These are phyloP conservation scores for Paramecium sexaurelia DNA, from an alignment of 73 alveolate genomes.

Conservation along the genomic window DNA sequence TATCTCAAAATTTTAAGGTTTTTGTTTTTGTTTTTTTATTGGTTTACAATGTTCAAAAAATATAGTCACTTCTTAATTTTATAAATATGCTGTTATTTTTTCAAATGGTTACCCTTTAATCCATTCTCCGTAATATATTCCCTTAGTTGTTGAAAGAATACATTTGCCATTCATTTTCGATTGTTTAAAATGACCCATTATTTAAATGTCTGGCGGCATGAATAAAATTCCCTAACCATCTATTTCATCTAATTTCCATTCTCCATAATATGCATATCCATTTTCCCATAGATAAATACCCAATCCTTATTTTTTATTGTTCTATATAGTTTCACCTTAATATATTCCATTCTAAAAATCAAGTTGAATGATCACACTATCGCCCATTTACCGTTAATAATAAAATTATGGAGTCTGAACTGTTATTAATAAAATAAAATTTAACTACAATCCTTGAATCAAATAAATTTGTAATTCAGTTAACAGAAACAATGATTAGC, in stretches of 20 bases:
- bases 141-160: background rate
- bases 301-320: background rate
- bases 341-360: constrained; percentile 15
- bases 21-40: background rate
- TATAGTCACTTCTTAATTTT: background rate
- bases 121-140: constrained; percentile 7
- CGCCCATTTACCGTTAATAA: constrained; percentile 31
- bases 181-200: background rate
- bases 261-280: constrained; percentile 45
- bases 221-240: constrained; percentile 40
- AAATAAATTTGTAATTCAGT: too few relatives aligned
- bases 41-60: background rate
- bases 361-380: background rate
- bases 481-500: too few relatives aligned
- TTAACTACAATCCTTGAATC: background rate
- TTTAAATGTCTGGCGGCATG: background rate
- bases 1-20: background rate
- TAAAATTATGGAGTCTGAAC: background rate
- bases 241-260: constrained; percentile 26
- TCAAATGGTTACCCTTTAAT: constrained; percentile 21
- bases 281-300: constrained; percentile 42
- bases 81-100: background rate
- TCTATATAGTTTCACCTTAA: background rate
- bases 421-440: background rate
- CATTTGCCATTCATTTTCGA: background rate